A percentile compares a stretch with the other conserved stretches of the same genome.
Evolutionary conservation across 352 stramenopile species (phyloP).

Genomic region (Phytopythium delawarense): DNA sequence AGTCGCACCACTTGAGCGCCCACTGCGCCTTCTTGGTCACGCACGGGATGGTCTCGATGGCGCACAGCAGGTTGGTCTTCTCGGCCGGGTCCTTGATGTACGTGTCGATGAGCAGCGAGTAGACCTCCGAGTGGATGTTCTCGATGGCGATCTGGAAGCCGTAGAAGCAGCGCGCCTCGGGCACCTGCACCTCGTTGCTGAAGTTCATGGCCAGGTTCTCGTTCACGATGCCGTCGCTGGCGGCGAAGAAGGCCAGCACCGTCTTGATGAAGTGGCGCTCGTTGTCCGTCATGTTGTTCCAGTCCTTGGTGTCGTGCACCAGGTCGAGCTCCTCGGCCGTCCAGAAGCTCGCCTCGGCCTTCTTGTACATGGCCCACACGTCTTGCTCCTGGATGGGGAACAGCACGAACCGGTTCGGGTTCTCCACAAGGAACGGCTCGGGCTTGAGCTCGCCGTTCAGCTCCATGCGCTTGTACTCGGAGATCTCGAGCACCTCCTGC

Average conservation of each 20-base stretch:
- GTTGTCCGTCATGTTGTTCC: slow-evolving; percentile 91
- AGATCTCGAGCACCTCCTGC: slow-evolving; percentile 35
- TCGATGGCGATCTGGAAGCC: slow-evolving; percentile 99
- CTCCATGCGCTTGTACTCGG: slow-evolving; percentile 86
- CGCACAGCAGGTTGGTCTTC: slow-evolving; percentile 94
- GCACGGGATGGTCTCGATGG: slow-evolving; percentile 97
- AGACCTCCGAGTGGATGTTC: slow-evolving; percentile 99
- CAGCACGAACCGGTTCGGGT: slow-evolving; percentile 96
- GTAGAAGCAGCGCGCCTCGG: slow-evolving; percentile 98
- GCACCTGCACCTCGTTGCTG: slow-evolving; percentile 95
- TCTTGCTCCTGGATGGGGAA: slow-evolving; percentile 98
- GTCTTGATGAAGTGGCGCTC: slow-evolving; percentile 98
- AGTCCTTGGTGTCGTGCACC: slow-evolving; percentile 95
- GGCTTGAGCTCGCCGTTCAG: slow-evolving; percentile 73
- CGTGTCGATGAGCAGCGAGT: slow-evolving; percentile 99
- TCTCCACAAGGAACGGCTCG: slow-evolving; percentile 95
- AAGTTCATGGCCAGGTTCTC: slow-evolving; percentile 99
- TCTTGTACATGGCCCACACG: slow-evolving; percentile 99
- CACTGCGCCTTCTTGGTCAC: slow-evolving; percentile 97
- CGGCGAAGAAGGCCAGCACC: slow-evolving; percentile 98
- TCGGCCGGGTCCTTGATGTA: slow-evolving; percentile 96
- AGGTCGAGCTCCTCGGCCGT: slow-evolving; percentile 98
- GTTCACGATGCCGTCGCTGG: slow-evolving; percentile 98
- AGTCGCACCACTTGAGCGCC: slow-evolving; percentile 96
- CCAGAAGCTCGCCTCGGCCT: slow-evolving; percentile 99